Conservation (phyloP, 768 basidiomycete species). For the Lactarius deliciosus region DNA sequence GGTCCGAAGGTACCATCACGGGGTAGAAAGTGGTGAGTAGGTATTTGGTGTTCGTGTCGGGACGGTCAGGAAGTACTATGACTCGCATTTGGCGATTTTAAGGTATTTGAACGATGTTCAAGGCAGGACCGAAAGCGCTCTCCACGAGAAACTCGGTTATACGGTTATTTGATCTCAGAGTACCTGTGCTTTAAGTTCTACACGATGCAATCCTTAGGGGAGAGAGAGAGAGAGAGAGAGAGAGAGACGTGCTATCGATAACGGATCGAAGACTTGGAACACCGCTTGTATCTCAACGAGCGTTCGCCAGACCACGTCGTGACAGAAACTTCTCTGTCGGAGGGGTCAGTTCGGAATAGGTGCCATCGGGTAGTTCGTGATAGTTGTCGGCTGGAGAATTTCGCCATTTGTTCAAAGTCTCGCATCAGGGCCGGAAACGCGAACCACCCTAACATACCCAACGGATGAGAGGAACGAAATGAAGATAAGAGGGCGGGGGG, state of each 20-base stretch:
- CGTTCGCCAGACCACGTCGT: not conserved
- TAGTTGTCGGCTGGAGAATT: not conserved
- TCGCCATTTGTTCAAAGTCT: conserved; percentile 5
- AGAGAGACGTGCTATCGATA: not conserved
- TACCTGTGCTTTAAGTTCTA: not conserved
- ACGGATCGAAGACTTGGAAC: not conserved
- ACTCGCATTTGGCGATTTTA: not conserved
- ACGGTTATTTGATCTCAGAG: not conserved
- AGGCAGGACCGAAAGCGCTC: not conserved
- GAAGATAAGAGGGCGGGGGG: not conserved
- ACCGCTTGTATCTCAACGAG: not conserved
- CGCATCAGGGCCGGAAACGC: conserved; percentile 43
- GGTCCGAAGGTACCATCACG: not conserved
- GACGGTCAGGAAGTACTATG: not conserved
- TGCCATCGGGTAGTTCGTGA: conserved; percentile 19
- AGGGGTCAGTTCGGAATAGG: conserved; percentile 30
- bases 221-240: too few species aligned
- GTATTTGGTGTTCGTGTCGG: not conserved
- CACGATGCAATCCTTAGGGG: not conserved
- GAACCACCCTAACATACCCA: conserved; percentile 48
- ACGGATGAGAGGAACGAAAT: conserved; percentile 4
- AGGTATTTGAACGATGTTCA: not conserved
- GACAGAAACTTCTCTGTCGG: not conserved
- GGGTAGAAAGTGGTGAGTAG: not conserved
- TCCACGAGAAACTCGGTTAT: not conserved